Conservation (phyloP, 2,329 filamentous ascomycete species). For the Fusarium ramigenum region DNA sequence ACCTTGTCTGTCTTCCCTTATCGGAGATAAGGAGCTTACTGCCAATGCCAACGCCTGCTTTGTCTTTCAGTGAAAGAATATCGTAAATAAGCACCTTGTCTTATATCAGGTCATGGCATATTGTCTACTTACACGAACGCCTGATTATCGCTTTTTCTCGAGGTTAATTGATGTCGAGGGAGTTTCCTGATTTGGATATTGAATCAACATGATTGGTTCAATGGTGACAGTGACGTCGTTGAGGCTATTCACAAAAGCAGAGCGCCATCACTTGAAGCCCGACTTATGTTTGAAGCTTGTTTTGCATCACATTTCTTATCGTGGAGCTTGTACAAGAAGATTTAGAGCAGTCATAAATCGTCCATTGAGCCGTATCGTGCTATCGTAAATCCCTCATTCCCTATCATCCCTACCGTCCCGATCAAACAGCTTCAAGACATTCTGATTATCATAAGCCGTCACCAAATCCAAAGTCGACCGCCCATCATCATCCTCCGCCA, state of each 20-base stretch:
- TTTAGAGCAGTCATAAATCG: too few relatives aligned
- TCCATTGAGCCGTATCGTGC: too few relatives aligned
- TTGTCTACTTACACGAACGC: background rate
- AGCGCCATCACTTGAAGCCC: background rate
- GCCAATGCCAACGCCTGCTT: background rate
- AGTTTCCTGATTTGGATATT: background rate
- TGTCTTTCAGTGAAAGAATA: background rate
- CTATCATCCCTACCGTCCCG: background rate
- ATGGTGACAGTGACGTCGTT: background rate
- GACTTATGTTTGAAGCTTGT: background rate
- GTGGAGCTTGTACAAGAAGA: too few relatives aligned
- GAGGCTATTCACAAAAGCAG: background rate
- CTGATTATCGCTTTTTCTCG: background rate
- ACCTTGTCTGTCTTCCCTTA: slow-evolving; percentile 4
- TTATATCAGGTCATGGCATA: background rate
- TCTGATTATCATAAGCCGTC: background rate
- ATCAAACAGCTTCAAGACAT: slow-evolving; percentile 23
- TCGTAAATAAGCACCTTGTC: too few relatives aligned
- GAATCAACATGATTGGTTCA: background rate
- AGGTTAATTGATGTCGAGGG: fast-evolving
- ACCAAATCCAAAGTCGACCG: slow-evolving; percentile 19
- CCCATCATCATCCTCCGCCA: slow-evolving; percentile 26
- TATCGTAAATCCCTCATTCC: background rate
- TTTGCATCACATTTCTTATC: too few relatives aligned
- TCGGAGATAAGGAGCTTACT: background rate